These are phyloP conservation scores for Tetragonia tetragonoides DNA, from an alignment of 148 eudicot species.

Conservation along the genomic window DNA sequence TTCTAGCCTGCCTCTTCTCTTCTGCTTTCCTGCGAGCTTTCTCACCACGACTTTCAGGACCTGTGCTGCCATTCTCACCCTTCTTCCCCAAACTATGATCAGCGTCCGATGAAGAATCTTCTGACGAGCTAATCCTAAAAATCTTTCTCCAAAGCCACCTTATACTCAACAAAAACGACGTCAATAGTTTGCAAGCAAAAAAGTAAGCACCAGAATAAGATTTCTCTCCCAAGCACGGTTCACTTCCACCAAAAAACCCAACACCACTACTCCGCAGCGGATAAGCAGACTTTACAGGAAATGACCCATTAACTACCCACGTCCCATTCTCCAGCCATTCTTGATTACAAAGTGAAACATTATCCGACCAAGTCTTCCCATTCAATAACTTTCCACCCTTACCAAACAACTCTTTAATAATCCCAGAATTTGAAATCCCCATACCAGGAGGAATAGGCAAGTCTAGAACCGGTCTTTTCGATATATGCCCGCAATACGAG, in stretches of 20 bases:
- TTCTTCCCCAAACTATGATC: constrained; percentile 52
- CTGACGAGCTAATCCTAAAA: constrained; percentile 66
- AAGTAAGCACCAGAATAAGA: constrained; percentile 54
- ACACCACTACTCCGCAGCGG: constrained; percentile 48
- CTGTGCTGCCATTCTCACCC: constrained; percentile 64
- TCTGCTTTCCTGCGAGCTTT: constrained; percentile 98
- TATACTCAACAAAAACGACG: constrained; percentile 47
- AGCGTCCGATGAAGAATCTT: constrained; percentile 54
- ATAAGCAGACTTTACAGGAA: constrained; percentile 50
- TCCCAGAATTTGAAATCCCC: constrained; percentile 64
- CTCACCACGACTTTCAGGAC: constrained; percentile 82
- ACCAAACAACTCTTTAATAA: constrained; percentile 83
- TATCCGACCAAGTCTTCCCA: constrained; percentile 73
- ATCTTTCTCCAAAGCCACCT: constrained; percentile 80
- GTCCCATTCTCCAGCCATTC: constrained; percentile 88
- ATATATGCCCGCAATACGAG: constrained; percentile 91
- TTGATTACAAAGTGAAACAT: constrained; percentile 62
- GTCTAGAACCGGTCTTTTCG: constrained; percentile 90
- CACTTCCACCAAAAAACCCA: constrained; percentile 44
- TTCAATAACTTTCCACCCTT: constrained; percentile 84
- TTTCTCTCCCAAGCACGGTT: constrained; percentile 65
- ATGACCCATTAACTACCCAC: constrained; percentile 61
- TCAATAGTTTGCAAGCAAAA: constrained; percentile 51
- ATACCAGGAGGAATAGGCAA: constrained; percentile 74
- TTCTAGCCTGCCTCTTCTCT: constrained; percentile 93